Conservation (phyloP, 257 asterid species). For the Pogostemon cablin region DNA sequence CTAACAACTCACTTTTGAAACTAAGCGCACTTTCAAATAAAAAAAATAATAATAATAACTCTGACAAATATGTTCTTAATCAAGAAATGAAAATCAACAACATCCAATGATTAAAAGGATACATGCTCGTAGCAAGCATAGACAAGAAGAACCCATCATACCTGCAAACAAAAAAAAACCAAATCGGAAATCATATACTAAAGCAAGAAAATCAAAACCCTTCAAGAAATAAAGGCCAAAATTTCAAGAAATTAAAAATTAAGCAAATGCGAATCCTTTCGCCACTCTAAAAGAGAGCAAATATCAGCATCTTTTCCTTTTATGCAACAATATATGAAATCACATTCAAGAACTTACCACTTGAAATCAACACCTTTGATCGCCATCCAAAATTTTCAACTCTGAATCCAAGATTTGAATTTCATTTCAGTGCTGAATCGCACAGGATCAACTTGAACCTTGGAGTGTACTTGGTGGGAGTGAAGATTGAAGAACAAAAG, state of each 20-base stretch:
- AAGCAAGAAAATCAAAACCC: conserved; percentile 19
- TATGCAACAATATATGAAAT: conserved; percentile 19
- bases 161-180: conserved; percentile 56
- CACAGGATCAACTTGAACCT: conserved; percentile 12
- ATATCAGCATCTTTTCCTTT: conserved; percentile 14
- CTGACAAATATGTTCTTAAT: neutral
- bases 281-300: conserved; percentile 2
- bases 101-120: conserved; percentile 55
- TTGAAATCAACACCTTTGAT: conserved; percentile 89
- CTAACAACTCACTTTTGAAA: conserved; percentile 7
- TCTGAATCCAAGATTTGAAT: conserved; percentile 41
- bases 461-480: conserved; percentile 10
- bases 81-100: conserved; percentile 35
- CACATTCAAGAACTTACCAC: conserved; percentile 52
- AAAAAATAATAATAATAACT: neutral
- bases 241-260: conserved; percentile 26
- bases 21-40: neutral
- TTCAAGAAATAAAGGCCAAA: conserved; percentile 12
- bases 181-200: conserved; percentile 16
- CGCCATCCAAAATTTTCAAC: conserved; percentile 58
- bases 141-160: conserved; percentile 98
- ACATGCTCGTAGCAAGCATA: conserved; percentile 96
- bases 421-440: conserved; percentile 39
- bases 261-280: neutral
- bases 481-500: conserved; percentile 19